Evolutionary conservation across 495 filamentous ascomycete species (phyloP).

Genomic region (Chlorociboria aeruginascens): DNA sequence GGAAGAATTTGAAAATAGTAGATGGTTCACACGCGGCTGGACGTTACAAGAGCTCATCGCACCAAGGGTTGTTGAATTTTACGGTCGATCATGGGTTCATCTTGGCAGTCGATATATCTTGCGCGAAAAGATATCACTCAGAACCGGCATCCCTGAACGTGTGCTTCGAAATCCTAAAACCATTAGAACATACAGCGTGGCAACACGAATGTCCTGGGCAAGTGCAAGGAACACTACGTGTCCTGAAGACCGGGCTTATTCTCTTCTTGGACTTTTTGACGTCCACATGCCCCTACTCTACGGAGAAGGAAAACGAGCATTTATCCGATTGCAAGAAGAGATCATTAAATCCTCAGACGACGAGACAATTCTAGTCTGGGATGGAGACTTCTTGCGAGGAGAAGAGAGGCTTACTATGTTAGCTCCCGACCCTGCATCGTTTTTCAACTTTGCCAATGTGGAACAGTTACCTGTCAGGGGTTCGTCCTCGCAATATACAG

Average conservation of each 20-base stretch:
- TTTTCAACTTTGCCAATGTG: no score
- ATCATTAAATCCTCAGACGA: not conserved
- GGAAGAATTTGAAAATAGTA: not conserved
- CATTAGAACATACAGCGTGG: not conserved
- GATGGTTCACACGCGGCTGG: not conserved
- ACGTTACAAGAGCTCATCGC: no score
- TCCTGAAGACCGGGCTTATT: slow-evolving; percentile 1
- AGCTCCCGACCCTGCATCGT: no score
- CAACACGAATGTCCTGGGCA: not conserved
- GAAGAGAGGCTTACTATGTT: no score
- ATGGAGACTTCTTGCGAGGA: not conserved
- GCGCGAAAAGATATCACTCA: not conserved
- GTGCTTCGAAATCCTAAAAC: not conserved
- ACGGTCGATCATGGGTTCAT: not conserved
- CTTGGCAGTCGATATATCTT: not conserved
- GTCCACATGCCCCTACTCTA: slow-evolving; percentile 1
- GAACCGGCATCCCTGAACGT: not conserved
- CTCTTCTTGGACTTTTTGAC: not conserved
- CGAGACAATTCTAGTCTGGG: not conserved
- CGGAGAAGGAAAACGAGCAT: not conserved
- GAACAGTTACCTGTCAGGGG: no score
- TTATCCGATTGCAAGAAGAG: not conserved
- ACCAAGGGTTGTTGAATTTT: not conserved
- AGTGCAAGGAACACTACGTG: not conserved
- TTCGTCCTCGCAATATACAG: no score